Base-by-base conservation (phyloP, 345 rosid genomes). In the Cardamine chenopodiifolia region DNA sequence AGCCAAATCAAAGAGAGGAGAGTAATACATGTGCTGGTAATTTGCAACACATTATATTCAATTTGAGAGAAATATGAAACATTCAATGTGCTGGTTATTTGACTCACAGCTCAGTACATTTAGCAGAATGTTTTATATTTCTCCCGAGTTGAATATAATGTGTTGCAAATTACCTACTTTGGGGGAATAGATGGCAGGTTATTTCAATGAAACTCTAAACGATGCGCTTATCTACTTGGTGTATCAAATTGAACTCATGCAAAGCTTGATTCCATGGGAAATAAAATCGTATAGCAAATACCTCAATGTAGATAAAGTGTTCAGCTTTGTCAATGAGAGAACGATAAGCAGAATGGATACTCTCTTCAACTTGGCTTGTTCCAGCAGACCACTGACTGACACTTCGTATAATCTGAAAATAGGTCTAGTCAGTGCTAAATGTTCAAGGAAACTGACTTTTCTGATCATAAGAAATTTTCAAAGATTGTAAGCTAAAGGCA, bases 361-460 rank as follows among this genome's bases (percentile, higher is more conserved):
- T 92, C 77, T 92, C 97, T 81, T 96, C 98, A 62, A 82, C 75
- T 85, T 90, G 99, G 85, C 97, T 87, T 66, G 98, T 92, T 83
- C 99, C 99, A 55, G 98, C 95, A 70, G 98, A 96, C 99, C 99
- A 92, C 76, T 92, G 98, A 78, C 98, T 96, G 78, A 90, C 99
- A 83, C 99, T 96, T 86, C 99, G 85, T 81, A 92, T 80, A 71
- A 96, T 85, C 99, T 92, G 91, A 62, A 80, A 85, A 58, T 22
- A 53, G 69, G 62, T 56, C 23, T 20, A 77, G 48, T 70, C 60
- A 78, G 74, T 54, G 57, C 31, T 68, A 61, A 35, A 60, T 32
- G 59, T 54, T 78, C 25, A 52, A 47, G 42, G 40, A 31, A 53
- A 59, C 44, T 61, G 18, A 2, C 13, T 4, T 32, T 68, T 68